Evolutionary conservation across 768 basidiomycete genomes (phyloP).

Genomic region (Russula olivacea): DNA sequence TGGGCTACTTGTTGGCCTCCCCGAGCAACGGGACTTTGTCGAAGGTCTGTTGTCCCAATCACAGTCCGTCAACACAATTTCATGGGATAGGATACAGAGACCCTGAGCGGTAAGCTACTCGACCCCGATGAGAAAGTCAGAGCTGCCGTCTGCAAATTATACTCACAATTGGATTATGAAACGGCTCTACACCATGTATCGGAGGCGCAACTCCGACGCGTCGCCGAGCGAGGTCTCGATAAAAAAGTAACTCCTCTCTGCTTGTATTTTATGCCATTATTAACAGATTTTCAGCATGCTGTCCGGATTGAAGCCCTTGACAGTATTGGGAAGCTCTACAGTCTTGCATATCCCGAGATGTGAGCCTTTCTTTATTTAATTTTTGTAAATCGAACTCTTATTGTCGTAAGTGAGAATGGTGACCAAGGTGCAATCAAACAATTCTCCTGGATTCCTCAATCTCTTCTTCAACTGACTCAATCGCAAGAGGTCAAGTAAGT

Average conservation of each 20-base stretch:
- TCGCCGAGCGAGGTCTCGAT: constrained; percentile 74
- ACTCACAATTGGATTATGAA: constrained; percentile 85
- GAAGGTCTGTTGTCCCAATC: constrained; percentile 50
- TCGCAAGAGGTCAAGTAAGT: constrained; percentile 54
- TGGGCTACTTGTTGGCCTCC: constrained; percentile 55
- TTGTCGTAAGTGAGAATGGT: constrained; percentile 60
- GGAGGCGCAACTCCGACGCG: constrained; percentile 48
- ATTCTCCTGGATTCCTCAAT: constrained; percentile 90
- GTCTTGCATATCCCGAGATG: constrained; percentile 86
- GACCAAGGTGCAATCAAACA: constrained; percentile 66
- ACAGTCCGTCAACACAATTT: constrained; percentile 3
- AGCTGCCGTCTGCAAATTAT: constrained; percentile 74
- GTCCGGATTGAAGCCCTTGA: constrained; percentile 75
- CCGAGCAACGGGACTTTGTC: constrained; percentile 61
- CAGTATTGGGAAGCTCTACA: constrained; percentile 71
- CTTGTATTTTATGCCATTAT: background rate
- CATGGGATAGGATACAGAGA: constrained; percentile 36
- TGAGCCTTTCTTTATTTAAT: constrained; percentile 31
- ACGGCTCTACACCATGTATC: constrained; percentile 78
- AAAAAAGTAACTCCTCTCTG: constrained; percentile 57
- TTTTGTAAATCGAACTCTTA: background rate
- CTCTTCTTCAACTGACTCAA: constrained; percentile 53
- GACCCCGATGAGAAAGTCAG: constrained; percentile 94
- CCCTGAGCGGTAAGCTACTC: constrained; percentile 55
- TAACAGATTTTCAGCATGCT: constrained; percentile 35